These are phyloP conservation scores for Annulohypoxylon bovei DNA, from an alignment of 495 filamentous ascomycete species.

Conservation along the genomic window DNA sequence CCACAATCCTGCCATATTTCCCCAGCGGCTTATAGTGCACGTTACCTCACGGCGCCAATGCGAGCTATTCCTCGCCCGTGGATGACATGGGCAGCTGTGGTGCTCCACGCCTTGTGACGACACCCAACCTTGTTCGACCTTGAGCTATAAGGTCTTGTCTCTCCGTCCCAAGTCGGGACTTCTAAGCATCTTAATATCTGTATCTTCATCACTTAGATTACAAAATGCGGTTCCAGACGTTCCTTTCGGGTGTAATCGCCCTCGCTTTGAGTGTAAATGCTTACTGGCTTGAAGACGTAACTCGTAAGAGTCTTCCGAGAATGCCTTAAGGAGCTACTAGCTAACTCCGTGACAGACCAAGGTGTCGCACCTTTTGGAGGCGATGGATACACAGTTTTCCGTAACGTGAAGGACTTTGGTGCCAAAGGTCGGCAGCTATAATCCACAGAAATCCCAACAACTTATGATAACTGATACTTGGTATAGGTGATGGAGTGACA, in stretches of 20 bases:
- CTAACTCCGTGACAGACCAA: conserved; percentile 49
- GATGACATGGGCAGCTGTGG: conserved; percentile 38
- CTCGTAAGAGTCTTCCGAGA: conserved; percentile 43
- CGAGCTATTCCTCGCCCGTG: background rate
- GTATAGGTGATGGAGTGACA: conserved; percentile 60
- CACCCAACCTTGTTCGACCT: conserved; percentile 23
- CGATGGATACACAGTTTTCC: conserved; percentile 62
- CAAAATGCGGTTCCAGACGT: conserved; percentile 52
- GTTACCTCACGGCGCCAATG: conserved; percentile 35
- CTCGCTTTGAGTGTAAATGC: conserved; percentile 51
- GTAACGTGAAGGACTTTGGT: conserved; percentile 70
- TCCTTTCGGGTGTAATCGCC: conserved; percentile 52
- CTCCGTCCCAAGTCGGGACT: conserved; percentile 25
- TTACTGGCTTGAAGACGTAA: conserved; percentile 57
- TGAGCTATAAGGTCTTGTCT: conserved; percentile 40
- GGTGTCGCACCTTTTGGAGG: conserved; percentile 58
- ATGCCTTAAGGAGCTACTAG: background rate
- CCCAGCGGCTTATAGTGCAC: conserved; percentile 28
- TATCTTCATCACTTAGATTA: conserved; percentile 32
- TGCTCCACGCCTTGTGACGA: conserved; percentile 33
- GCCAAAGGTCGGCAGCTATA: conserved; percentile 58
- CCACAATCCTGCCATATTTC: conserved; percentile 10
- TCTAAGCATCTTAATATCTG: conserved; percentile 23
- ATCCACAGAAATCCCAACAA: conserved; percentile 1
- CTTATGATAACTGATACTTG: conserved; percentile 10